phyloP scores from a whole-genome alignment of 2,329 filamentous ascomycete species.

The Chaetomium olivaceum region DNA sequence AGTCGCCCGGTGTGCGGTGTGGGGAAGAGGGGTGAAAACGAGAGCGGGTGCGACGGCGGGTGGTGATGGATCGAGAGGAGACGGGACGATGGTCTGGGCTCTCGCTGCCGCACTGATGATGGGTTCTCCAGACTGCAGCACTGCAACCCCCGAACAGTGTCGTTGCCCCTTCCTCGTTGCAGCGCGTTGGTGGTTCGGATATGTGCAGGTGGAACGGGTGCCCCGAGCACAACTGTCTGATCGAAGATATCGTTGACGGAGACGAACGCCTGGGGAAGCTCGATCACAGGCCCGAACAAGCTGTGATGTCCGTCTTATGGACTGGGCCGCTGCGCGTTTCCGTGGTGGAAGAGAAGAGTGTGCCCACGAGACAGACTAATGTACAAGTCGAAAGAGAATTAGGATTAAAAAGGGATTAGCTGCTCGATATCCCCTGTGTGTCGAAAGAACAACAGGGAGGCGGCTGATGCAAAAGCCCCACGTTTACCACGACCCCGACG shows the following conservation, averaged over 20 bases:
- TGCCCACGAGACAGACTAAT: neutral
- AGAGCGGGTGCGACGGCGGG: constrained; percentile 7
- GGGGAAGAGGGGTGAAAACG: constrained; percentile 15
- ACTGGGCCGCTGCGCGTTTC: neutral
- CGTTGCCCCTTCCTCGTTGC: constrained; percentile 13
- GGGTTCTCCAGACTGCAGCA: constrained; percentile 22
- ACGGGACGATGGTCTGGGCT: constrained; percentile 22
- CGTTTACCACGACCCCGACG: constrained; percentile 27
- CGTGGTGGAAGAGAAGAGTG: neutral
- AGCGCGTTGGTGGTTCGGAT: constrained; percentile 7
- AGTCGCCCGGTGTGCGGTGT: constrained; percentile 18
- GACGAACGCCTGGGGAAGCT: constrained; percentile 3
- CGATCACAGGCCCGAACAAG: neutral
- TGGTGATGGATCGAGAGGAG: constrained; percentile 20
- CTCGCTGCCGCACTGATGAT: constrained; percentile 9
- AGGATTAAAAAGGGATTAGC: constrained; percentile 3
- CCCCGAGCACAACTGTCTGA: constrained; percentile 21
- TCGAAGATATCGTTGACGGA: constrained; percentile 10
- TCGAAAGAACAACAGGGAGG: constrained; percentile 13
- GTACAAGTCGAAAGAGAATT: constrained; percentile 2
- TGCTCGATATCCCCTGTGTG: constrained; percentile 9
- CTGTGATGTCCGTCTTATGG: neutral
- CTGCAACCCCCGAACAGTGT: constrained; percentile 22
- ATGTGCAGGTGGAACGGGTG: constrained; percentile 14
- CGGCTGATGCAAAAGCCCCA: constrained; percentile 23